Evolutionary conservation across 108 stramenopile genomes (phyloP).

Genomic region (Nitzschia palea): DNA sequence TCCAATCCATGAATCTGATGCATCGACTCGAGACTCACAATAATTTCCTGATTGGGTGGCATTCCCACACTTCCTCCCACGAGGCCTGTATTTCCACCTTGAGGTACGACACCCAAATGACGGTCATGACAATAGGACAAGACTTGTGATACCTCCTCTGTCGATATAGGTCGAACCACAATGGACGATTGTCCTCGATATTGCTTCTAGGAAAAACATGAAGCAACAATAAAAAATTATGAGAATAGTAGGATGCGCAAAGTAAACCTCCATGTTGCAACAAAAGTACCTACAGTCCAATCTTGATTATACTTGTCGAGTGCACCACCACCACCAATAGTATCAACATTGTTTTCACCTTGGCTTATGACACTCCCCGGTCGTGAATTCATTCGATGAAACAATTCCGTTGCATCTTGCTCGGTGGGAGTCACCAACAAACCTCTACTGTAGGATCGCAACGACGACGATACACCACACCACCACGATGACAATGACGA

Average conservation of each 20-base stretch:
- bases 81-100: conserved; percentile 96
- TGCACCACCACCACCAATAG: neutral
- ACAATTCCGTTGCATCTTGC: conserved; percentile 7
- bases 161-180: conserved; percentile 60
- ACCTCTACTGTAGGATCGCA: neutral
- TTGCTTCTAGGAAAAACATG: too few relatives aligned
- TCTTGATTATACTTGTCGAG: conserved; percentile 53
- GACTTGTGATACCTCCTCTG: conserved; percentile 77
- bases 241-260: too few relatives aligned
- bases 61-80: conserved; percentile 89
- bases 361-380: neutral
- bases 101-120: conserved; percentile 83
- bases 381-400: neutral
- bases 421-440: conserved; percentile 8
- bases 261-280: too few relatives aligned
- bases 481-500: neutral
- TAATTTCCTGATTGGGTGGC: conserved; percentile 65
- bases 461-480: neutral
- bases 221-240: too few relatives aligned
- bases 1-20: conserved; percentile 79
- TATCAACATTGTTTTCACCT: conserved; percentile 1
- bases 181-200: conserved; percentile 57
- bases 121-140: conserved; percentile 82
- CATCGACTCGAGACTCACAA: conserved; percentile 63
- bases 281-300: conserved; percentile 40